These are phyloP conservation scores for Colletotrichum orchidophilum DNA, from an alignment of 2,329 filamentous ascomycete genomes.

Conservation along the genomic window DNA sequence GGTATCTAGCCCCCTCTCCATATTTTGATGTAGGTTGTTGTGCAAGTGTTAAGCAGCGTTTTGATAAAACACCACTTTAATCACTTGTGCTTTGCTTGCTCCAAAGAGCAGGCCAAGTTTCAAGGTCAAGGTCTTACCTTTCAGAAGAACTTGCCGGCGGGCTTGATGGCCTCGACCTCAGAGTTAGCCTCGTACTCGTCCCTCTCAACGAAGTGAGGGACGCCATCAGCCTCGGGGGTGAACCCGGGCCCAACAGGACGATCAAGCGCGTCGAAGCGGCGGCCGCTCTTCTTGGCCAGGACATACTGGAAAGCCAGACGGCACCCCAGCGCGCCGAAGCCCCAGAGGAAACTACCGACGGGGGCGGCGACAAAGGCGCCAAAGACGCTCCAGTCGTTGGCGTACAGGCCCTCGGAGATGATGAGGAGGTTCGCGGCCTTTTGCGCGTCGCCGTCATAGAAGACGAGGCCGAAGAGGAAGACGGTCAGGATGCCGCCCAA, in stretches of 20 bases:
- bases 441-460: slow-evolving; percentile 77
- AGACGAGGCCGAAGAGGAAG: slow-evolving; percentile 83
- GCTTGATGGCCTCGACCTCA: slow-evolving; percentile 48
- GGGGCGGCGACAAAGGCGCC: slow-evolving; percentile 85
- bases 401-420: slow-evolving; percentile 78
- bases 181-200: slow-evolving; percentile 40
- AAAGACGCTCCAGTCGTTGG: slow-evolving; percentile 82
- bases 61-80: too few species aligned
- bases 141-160: slow-evolving; percentile 66
- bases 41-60: too few species aligned
- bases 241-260: slow-evolving; percentile 47
- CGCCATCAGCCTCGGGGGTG: slow-evolving; percentile 15
- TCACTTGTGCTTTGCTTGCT: not conserved
- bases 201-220: slow-evolving; percentile 36
- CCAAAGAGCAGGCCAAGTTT: not conserved
- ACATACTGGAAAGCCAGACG: slow-evolving; percentile 69
- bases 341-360: slow-evolving; percentile 78
- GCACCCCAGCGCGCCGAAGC: slow-evolving; percentile 67
- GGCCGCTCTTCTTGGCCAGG: slow-evolving; percentile 65
- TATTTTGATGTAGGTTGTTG: too few species aligned
- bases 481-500: slow-evolving; percentile 82
- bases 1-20: not conserved
- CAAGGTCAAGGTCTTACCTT: not conserved
- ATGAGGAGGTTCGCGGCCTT: slow-evolving; percentile 75
- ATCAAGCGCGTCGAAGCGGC: slow-evolving; percentile 74